Conservation (phyloP, 257 asterid genomes). For the Haberlea rhodopensis region DNA sequence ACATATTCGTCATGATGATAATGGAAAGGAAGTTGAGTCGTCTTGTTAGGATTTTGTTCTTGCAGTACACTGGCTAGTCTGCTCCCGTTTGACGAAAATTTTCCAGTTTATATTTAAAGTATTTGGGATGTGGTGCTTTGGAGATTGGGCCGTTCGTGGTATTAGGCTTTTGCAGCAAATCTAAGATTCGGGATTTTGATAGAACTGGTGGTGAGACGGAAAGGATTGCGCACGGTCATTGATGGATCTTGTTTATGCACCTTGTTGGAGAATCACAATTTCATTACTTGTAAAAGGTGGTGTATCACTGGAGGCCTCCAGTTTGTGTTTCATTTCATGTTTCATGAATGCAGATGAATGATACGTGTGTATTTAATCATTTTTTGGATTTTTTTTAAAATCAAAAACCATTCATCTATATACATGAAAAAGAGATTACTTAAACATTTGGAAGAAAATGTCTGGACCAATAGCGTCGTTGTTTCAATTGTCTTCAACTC, state of each 20-base stretch:
- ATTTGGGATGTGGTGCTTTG: background rate
- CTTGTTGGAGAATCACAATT: background rate
- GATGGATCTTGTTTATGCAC: background rate
- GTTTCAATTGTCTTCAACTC: background rate
- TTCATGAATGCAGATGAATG: conserved; percentile 4
- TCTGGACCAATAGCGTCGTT: too few species aligned
- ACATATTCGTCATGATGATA: conserved; percentile 56
- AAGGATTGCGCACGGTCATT: background rate
- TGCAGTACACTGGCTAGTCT: conserved; percentile 2
- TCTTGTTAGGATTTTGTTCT: conserved; percentile 32
- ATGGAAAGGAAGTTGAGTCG: conserved; percentile 57
- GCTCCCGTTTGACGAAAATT: background rate
- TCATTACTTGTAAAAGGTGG: background rate
- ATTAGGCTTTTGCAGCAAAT: background rate
- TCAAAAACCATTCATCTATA: background rate
- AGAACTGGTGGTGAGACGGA: background rate
- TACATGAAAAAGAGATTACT: background rate
- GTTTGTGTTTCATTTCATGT: background rate
- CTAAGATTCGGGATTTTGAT: too few species aligned
- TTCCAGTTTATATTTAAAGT: background rate
- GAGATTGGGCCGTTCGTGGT: background rate
- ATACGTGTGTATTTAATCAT: background rate
- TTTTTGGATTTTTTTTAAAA: background rate
- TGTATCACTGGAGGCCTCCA: background rate
- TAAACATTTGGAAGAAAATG: too few species aligned